Conservation (phyloP, 2,329 filamentous ascomycete genomes). For the Fusarium sp. region DNA sequence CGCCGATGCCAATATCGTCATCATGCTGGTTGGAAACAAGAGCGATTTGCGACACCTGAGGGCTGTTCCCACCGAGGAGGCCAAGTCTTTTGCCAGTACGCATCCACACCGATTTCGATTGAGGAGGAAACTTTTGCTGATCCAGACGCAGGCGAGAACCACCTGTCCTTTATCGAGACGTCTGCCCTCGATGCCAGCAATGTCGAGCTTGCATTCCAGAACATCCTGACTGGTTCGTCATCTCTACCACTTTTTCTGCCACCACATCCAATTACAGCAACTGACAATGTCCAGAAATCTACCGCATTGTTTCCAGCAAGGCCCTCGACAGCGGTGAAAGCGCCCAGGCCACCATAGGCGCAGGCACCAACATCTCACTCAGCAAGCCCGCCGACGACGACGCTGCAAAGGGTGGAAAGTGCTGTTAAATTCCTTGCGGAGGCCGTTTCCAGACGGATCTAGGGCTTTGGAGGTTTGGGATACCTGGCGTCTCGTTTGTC, state of each 20-base stretch:
- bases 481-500: slow-evolving; percentile 49
- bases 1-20: slow-evolving; percentile 98
- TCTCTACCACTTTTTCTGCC: not conserved
- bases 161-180: slow-evolving; percentile 98
- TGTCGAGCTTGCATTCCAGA: slow-evolving; percentile 98
- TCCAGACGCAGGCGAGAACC: slow-evolving; percentile 80
- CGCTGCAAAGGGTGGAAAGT: slow-evolving; percentile 80
- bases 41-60: slow-evolving; percentile 99
- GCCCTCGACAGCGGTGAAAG: slow-evolving; percentile 90
- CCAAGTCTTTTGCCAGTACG: slow-evolving; percentile 95
- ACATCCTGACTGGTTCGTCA: slow-evolving; percentile 91
- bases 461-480: slow-evolving; percentile 46
- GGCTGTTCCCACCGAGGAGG: slow-evolving; percentile 96
- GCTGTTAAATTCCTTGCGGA: slow-evolving; percentile 68
- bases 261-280: slow-evolving; percentile 4
- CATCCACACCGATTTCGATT: slow-evolving; percentile 23
- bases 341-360: slow-evolving; percentile 79
- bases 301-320: slow-evolving; percentile 98
- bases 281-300: slow-evolving; percentile 77
- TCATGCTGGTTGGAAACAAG: slow-evolving; percentile 99
- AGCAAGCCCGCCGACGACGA: slow-evolving; percentile 82
- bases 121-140: slow-evolving; percentile 27
- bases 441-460: slow-evolving; percentile 39
- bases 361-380: slow-evolving; percentile 85
- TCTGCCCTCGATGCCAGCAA: slow-evolving; percentile 99